Percentiles rank a stretch among this genome's conserved stretches.
Evolutionary conservation across 2,329 filamentous ascomycete species (phyloP).

Genomic region (Ophioceras dolichostomum): DNA sequence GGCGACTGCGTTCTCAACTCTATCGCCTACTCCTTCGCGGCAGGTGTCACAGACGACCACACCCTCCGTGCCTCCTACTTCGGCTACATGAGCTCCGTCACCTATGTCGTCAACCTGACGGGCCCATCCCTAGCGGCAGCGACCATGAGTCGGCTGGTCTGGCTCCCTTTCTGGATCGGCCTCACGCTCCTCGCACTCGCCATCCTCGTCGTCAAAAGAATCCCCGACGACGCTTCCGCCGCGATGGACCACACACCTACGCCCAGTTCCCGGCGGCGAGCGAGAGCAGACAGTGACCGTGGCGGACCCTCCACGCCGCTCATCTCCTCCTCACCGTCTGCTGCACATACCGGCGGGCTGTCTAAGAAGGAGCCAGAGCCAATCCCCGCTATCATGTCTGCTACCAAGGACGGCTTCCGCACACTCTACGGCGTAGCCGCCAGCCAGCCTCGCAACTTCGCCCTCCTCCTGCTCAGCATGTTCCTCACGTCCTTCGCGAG

Average conservation of each 20-base stretch:
- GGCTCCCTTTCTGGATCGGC: conserved; percentile 31
- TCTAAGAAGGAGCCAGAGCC: no score
- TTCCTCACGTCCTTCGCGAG: conserved; percentile 35
- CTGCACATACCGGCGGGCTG: no score
- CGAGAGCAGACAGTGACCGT: no score
- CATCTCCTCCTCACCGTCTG: no score
- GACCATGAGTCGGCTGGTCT: conserved; percentile 28
- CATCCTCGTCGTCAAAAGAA: conserved; percentile 16
- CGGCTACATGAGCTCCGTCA: conserved; percentile 35
- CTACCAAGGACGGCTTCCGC: conserved; percentile 10
- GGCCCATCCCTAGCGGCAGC: conserved; percentile 32
- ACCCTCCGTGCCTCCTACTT: conserved; percentile 34
- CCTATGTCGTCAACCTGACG: conserved; percentile 31
- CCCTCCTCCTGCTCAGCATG: conserved; percentile 28
- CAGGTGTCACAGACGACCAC: conserved; percentile 28
- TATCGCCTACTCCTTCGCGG: conserved; percentile 31
- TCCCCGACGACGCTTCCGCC: conserved; percentile 15
- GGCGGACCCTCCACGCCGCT: no score
- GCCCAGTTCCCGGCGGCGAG: no score
- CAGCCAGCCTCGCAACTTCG: conserved; percentile 27
- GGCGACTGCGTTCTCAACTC: conserved; percentile 40
- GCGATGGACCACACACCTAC: no score
- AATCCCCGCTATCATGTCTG: background rate
- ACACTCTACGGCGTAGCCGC: conserved; percentile 19
- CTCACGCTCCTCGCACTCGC: conserved; percentile 21